These are phyloP conservation scores for Hypoxylon sp. DNA, from an alignment of 2,329 filamentous ascomycete species.

Conservation along the genomic window DNA sequence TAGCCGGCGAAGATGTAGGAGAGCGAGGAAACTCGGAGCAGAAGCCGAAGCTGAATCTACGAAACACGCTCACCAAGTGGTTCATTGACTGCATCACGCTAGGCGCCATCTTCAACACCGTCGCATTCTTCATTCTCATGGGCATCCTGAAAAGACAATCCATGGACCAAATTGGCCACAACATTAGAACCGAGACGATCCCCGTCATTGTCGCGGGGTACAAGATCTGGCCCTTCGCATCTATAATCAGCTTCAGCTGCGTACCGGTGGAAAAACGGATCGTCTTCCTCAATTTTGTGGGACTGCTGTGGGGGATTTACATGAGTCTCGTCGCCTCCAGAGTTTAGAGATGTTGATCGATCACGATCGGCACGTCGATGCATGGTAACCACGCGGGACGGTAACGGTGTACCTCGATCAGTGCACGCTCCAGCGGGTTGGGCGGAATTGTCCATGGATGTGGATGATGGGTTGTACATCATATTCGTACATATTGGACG, in stretches of 20 bases:
- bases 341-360: constrained; percentile 52
- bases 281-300: constrained; percentile 65
- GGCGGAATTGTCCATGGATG: not conserved
- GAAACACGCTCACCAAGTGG: constrained; percentile 64
- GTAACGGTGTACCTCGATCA: constrained; percentile 32
- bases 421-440: constrained; percentile 16
- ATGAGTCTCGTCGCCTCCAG: constrained; percentile 64
- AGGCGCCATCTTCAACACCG: constrained; percentile 63
- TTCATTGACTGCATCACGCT: constrained; percentile 66
- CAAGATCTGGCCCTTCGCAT: constrained; percentile 68
- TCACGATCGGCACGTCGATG: constrained; percentile 34
- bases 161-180: constrained; percentile 55
- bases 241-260: constrained; percentile 65
- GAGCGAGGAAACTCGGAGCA: constrained; percentile 35
- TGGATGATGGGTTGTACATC: constrained; percentile 16
- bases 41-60: constrained; percentile 57
- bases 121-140: constrained; percentile 64
- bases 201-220: constrained; percentile 65
- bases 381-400: constrained; percentile 26
- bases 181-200: constrained; percentile 61
- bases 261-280: constrained; percentile 65
- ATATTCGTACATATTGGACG: constrained; percentile 14
- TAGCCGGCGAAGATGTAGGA: constrained; percentile 40
- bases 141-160: constrained; percentile 61
- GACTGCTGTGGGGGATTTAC: constrained; percentile 66